These are phyloP conservation scores for Pseudogymnoascus verrucosus DNA, from an alignment of 2,329 filamentous ascomycete species.

Conservation along the genomic window DNA sequence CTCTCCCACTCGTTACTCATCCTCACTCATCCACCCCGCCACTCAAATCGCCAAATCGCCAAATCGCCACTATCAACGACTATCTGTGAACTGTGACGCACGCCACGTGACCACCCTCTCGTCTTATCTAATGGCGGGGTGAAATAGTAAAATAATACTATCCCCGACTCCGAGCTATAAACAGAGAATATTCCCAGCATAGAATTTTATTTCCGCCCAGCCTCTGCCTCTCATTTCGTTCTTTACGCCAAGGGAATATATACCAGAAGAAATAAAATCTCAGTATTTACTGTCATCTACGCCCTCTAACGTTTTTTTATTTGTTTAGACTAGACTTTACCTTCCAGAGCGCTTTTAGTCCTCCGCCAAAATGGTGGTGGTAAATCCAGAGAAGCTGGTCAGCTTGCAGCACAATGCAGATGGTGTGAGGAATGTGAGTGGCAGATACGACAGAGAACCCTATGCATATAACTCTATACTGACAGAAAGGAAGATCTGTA, in stretches of 20 bases:
- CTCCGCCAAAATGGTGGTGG: conserved; percentile 66
- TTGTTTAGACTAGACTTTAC: not conserved
- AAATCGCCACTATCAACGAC: not conserved
- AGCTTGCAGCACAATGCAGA: conserved; percentile 80
- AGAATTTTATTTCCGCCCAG: not conserved
- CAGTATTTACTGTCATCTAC: not conserved
- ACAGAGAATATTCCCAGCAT: not conserved
- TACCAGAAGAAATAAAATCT: not conserved
- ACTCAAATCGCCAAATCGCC: too few species aligned
- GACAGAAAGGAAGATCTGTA: conserved; percentile 63
- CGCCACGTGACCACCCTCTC: not conserved
- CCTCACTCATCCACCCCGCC: not conserved
- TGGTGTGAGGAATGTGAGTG: conserved; percentile 81
- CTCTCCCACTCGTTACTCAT: not conserved
- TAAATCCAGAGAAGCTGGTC: conserved; percentile 83
- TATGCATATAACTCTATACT: conserved; percentile 18
- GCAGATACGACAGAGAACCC: conserved; percentile 12
- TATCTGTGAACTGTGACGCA: not conserved
- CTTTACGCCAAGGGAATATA: not conserved
- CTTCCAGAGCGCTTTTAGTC: not conserved
- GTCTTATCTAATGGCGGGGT: not conserved
- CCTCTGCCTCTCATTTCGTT: not conserved
- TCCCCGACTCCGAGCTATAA: not conserved
- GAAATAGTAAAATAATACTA: not conserved
- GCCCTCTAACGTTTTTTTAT: not conserved